phyloP scores from a whole-genome alignment of 108 stramenopile species.

The Aurantiochytrium sp. region DNA sequence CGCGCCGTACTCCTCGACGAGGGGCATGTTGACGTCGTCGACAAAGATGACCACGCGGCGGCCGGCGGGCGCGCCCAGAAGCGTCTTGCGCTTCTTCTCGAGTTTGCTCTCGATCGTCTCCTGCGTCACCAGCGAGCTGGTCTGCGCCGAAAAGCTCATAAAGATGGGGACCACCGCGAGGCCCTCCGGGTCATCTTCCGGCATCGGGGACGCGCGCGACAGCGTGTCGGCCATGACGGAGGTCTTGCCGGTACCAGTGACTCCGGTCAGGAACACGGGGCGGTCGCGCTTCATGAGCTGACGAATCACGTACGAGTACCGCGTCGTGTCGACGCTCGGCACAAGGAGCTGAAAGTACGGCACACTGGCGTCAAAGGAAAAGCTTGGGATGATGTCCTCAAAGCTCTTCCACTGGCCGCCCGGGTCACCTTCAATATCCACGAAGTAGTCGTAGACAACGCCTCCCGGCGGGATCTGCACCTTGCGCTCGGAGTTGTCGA shows the following conservation, averaged over 20 bases:
- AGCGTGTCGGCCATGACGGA: constrained; percentile 46
- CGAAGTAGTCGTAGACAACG: constrained; percentile 53
- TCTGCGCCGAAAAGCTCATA: constrained; percentile 65
- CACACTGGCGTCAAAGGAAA: constrained; percentile 41
- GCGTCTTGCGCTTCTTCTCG: constrained; percentile 65
- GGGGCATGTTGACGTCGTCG: constrained; percentile 70
- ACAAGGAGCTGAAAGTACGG: constrained; percentile 62
- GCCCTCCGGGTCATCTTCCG: constrained; percentile 44
- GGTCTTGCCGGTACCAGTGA: constrained; percentile 66
- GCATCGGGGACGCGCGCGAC: constrained; percentile 8
- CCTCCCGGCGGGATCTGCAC: constrained; percentile 39
- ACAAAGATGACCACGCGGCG: constrained; percentile 59
- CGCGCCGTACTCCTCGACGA: constrained; percentile 63
- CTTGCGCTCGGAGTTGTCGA: constrained; percentile 39
- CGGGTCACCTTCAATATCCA: constrained; percentile 39
- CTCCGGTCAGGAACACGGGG: constrained; percentile 65
- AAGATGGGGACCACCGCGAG: constrained; percentile 47
- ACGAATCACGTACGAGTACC: constrained; percentile 55
- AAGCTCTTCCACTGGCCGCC: constrained; percentile 48
- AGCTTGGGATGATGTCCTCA: constrained; percentile 50
- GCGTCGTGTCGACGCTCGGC: constrained; percentile 58
- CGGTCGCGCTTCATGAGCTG: constrained; percentile 45
- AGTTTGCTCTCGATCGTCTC: constrained; percentile 59
- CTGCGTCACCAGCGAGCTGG: constrained; percentile 54
- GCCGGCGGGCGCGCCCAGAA: constrained; percentile 58